phyloP scores from a whole-genome alignment of 1,284 basidiomycete genomes.

The Laetiporus sulphureus region DNA sequence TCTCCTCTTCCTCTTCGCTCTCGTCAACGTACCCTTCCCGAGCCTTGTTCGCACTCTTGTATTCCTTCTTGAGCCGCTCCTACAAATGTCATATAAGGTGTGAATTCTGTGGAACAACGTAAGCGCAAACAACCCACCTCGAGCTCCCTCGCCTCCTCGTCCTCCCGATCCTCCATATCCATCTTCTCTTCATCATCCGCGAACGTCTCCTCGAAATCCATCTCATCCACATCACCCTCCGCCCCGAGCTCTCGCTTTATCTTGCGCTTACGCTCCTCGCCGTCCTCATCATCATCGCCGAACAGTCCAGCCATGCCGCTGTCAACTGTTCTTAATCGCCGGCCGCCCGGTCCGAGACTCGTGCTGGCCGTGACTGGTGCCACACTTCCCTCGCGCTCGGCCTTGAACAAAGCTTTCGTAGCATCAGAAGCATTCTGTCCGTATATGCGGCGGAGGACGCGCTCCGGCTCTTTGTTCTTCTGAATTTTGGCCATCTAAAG shows the following conservation, averaged over 20 bases:
- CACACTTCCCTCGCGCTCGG: constrained; percentile 43
- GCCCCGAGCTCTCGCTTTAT: constrained; percentile 53
- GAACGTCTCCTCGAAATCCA: constrained; percentile 79
- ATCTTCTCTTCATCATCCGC: constrained; percentile 83
- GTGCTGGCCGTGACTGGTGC: constrained; percentile 32
- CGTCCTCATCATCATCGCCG: constrained; percentile 58
- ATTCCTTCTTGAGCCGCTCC: constrained; percentile 83
- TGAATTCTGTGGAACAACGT: constrained; percentile 1
- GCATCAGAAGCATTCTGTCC: constrained; percentile 51
- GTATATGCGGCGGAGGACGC: constrained; percentile 56
- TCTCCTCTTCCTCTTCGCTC: constrained; percentile 57
- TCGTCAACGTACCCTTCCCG: constrained; percentile 65
- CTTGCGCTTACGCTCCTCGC: constrained; percentile 35
- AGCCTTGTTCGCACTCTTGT: constrained; percentile 68
- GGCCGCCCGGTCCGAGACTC: constrained; percentile 59
- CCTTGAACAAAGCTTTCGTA: constrained; percentile 60
- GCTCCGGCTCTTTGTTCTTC: constrained; percentile 67
- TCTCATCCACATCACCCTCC: constrained; percentile 75
- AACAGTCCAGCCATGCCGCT: constrained; percentile 54
- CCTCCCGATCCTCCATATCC: constrained; percentile 63
- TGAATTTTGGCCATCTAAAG: constrained; percentile 43
- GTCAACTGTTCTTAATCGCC: constrained; percentile 56
- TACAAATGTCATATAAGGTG: constrained; percentile 22
- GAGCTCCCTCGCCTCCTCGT: constrained; percentile 82
- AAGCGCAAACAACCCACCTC: constrained; percentile 44